Evolutionary conservation across 176 grass and related monocot genomes (phyloP).

Genomic region (Luzula sylvatica): DNA sequence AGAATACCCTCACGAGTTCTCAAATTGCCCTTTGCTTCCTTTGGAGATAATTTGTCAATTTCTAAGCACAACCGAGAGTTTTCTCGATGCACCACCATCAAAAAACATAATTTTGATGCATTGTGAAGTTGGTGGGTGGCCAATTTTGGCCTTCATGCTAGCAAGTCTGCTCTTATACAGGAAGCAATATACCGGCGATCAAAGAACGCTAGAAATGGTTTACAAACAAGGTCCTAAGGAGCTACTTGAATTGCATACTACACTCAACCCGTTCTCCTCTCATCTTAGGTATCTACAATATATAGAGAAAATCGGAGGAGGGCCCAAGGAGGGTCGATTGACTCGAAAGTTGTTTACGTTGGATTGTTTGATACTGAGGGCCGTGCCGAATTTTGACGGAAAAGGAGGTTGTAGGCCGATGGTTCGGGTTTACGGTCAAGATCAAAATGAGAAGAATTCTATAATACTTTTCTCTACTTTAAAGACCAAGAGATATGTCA

Average conservation of each 20-base stretch:
- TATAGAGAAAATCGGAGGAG: slow-evolving; percentile 50
- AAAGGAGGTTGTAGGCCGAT: slow-evolving; percentile 70
- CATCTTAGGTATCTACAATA: slow-evolving; percentile 89
- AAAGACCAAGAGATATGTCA: slow-evolving; percentile 62
- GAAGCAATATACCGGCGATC: slow-evolving; percentile 79
- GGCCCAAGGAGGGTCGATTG: slow-evolving; percentile 32
- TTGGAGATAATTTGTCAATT: slow-evolving; percentile 75
- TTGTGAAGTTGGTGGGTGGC: slow-evolving; percentile 89
- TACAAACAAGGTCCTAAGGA: slow-evolving; percentile 91
- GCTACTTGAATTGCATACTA: slow-evolving; percentile 54
- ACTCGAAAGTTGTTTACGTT: slow-evolving; percentile 53
- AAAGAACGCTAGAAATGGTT: slow-evolving; percentile 90
- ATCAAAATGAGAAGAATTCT: slow-evolving; percentile 41
- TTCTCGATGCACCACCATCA: slow-evolving; percentile 38
- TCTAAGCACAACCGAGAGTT: slow-evolving; percentile 63
- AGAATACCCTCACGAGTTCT: slow-evolving; percentile 61
- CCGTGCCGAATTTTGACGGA: slow-evolving; percentile 73
- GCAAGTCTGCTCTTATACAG: slow-evolving; percentile 73
- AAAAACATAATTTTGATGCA: slow-evolving; percentile 89
- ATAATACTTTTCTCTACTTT: slow-evolving; percentile 32
- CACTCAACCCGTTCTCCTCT: slow-evolving; percentile 67
- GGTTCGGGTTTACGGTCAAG: slow-evolving; percentile 61
- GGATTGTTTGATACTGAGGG: slow-evolving; percentile 87
- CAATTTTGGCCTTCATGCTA: slow-evolving; percentile 89
- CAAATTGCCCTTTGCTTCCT: slow-evolving; percentile 69